A percentile compares a stretch with the other conserved stretches of the same genome.
Evolutionary conservation across 805 yeast genomes (phyloP).

Genomic region (Yarrowia phangngaensis): DNA sequence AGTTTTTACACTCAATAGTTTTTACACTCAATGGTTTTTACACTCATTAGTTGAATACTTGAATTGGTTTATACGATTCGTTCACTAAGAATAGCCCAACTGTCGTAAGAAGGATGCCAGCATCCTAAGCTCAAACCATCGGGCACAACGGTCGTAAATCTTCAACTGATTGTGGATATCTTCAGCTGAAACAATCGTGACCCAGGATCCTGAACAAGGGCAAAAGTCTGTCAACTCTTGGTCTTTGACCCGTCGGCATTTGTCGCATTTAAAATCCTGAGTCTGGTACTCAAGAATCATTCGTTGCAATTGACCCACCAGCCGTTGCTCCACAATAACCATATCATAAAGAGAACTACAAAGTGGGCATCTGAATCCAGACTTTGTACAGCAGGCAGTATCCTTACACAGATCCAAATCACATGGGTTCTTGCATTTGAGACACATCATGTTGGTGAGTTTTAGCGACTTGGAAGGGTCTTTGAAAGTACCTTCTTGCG

Average conservation of each 20-base stretch:
- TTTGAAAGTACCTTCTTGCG: conserved; percentile 63
- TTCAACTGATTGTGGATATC: conserved; percentile 47
- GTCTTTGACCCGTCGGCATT: conserved; percentile 65
- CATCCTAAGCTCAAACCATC: conserved; percentile 21
- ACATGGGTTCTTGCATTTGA: conserved; percentile 65
- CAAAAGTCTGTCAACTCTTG: conserved; percentile 72
- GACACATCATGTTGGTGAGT: conserved; percentile 69
- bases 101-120: conserved; percentile 13
- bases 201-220: conserved; percentile 85
- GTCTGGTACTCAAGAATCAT: conserved; percentile 56
- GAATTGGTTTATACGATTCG: too few species aligned
- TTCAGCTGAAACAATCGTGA: conserved; percentile 48
- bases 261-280: conserved; percentile 79
- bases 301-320: conserved; percentile 61
- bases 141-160: conserved; percentile 42
- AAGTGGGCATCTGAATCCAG: conserved; percentile 56
- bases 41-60: not conserved
- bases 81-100: conserved; percentile 14
- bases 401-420: conserved; percentile 83
- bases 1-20: too few species aligned
- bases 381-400: conserved; percentile 39
- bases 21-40: too few species aligned
- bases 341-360: conserved; percentile 65
- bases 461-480: conserved; percentile 71
- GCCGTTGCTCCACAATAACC: conserved; percentile 70